Conservation (phyloP, 768 basidiomycete species). For the Podaxis sp. region DNA sequence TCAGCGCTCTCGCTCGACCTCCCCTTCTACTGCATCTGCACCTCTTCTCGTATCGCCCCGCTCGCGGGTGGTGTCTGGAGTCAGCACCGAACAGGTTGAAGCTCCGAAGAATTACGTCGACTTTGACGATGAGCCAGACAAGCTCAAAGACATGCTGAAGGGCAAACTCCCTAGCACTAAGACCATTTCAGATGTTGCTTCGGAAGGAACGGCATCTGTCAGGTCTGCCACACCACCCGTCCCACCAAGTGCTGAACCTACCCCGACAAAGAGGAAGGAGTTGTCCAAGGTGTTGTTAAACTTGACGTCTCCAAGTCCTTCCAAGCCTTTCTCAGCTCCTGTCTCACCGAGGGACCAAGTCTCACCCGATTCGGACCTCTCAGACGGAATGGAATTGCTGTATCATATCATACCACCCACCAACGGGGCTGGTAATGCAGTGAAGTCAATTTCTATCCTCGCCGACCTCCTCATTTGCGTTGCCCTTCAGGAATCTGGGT, state of each 20-base stretch:
- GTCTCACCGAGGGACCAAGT: slow-evolving; percentile 29
- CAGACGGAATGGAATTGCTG: slow-evolving; percentile 25
- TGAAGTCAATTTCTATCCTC: slow-evolving; percentile 44
- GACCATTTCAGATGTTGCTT: slow-evolving; percentile 19
- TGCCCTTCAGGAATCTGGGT: slow-evolving; percentile 67
- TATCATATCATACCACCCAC: slow-evolving; percentile 47
- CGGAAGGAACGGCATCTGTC: slow-evolving; percentile 15
- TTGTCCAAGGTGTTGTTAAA: slow-evolving; percentile 41
- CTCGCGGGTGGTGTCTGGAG: slow-evolving; percentile 64
- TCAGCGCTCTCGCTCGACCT: slow-evolving; percentile 29
- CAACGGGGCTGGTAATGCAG: slow-evolving; percentile 31
- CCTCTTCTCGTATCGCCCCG: slow-evolving; percentile 54
- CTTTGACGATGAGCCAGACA: slow-evolving; percentile 76
- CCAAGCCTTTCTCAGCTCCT: slow-evolving; percentile 36
- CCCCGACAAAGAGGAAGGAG: slow-evolving; percentile 26
- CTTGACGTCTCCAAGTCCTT: slow-evolving; percentile 35
- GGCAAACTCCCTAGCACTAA: slow-evolving; percentile 42
- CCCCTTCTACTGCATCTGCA: slow-evolving; percentile 30
- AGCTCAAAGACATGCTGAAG: slow-evolving; percentile 69
- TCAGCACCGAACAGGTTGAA: slow-evolving; percentile 67
- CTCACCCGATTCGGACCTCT: slow-evolving; percentile 21
- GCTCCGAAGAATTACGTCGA: slow-evolving; percentile 79
- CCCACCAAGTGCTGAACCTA: slow-evolving; percentile 21
- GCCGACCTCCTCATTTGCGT: slow-evolving; percentile 39
- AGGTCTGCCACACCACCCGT: slow-evolving; percentile 22